phyloP scores from a whole-genome alignment of 1,284 basidiomycete species.

The Cronartium ribicola region DNA sequence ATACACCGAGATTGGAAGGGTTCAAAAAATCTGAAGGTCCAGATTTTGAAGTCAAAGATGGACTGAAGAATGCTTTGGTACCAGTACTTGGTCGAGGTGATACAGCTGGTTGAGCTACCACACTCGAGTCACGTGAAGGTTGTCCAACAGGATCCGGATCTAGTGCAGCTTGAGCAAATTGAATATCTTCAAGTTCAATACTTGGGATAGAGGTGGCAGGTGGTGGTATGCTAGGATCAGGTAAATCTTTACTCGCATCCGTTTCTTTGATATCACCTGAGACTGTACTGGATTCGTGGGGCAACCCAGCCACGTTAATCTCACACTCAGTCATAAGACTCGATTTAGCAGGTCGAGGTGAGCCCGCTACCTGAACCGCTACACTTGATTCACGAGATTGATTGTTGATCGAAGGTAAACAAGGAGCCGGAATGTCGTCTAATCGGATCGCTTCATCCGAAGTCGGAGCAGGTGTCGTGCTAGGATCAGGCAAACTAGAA shows the following conservation, averaged over 20 bases:
- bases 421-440: constrained; percentile 22
- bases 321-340: background rate
- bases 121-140: constrained; percentile 3
- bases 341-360: constrained; percentile 21
- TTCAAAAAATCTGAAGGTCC: background rate
- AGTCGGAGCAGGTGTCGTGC: constrained; percentile 22
- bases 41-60: background rate
- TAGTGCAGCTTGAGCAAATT: background rate
- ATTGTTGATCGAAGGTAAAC: constrained; percentile 12
- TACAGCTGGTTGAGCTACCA: background rate
- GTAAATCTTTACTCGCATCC: background rate
- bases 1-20: background rate
- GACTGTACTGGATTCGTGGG: background rate
- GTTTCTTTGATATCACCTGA: background rate
- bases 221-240: background rate
- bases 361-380: constrained; percentile 26
- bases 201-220: background rate
- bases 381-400: constrained; percentile 18
- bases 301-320: background rate
- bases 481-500: constrained; percentile 27
- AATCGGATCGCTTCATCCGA: constrained; percentile 30
- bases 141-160: background rate
- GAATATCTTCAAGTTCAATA: constrained; percentile 2
- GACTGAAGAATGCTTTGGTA: background rate
- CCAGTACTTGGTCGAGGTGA: background rate